Conservation (phyloP, 805 yeast genomes). For the Yamadazyma phyllophila region DNA sequence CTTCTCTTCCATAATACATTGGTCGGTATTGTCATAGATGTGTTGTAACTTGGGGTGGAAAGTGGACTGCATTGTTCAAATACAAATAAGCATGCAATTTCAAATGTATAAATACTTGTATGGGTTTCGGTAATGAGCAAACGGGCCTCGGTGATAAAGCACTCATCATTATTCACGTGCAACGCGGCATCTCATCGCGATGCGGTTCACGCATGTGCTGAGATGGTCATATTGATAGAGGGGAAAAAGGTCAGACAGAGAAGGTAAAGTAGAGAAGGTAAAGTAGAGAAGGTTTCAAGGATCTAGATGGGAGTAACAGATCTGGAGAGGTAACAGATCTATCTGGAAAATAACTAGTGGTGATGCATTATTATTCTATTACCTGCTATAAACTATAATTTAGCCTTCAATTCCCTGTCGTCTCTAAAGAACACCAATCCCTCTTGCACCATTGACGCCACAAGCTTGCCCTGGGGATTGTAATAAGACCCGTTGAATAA, state of each 20-base stretch:
- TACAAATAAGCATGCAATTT: too few relatives aligned
- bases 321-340: too few relatives aligned
- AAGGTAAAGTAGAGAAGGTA: too few relatives aligned
- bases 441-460: conserved; percentile 35
- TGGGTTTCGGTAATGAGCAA: background rate
- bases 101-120: too few relatives aligned
- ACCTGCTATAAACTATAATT: conserved; percentile 11
- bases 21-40: conserved; percentile 15
- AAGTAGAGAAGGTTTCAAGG: too few relatives aligned
- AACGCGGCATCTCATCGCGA: background rate
- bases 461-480: conserved; percentile 25
- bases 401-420: conserved; percentile 16
- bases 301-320: too few relatives aligned
- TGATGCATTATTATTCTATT: background rate
- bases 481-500: conserved; percentile 29
- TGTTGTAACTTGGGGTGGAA: conserved; percentile 8
- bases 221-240: too few relatives aligned
- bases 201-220: background rate
- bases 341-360: too few relatives aligned
- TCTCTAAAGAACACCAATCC: conserved; percentile 26
- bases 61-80: conserved; percentile 1
- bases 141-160: conserved; percentile 5
- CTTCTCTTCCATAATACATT: conserved; percentile 18
- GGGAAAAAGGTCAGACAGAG: too few relatives aligned
- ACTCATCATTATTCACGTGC: conserved; percentile 1